Evolutionary conservation across 2,329 filamentous ascomycete genomes (phyloP), one percentile per base, ranked within the genome.

Genomic region (Hypoxylon sp.): DNA sequence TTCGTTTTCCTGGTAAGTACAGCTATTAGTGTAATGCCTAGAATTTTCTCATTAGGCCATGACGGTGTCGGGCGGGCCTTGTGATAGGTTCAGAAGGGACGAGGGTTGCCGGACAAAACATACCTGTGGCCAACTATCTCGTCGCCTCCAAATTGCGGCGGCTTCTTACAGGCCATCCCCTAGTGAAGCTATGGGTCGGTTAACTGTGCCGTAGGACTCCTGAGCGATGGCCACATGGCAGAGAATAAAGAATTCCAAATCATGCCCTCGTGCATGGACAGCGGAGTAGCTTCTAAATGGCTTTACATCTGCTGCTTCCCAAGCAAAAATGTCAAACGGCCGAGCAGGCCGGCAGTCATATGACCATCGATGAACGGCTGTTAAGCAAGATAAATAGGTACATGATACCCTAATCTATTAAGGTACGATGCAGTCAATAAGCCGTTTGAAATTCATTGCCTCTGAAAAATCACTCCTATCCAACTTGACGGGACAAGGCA

Each of bases 201-300:
- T 70, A 63, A 63, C 46, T 54, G 22, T 67, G 63, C 66, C 63
- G 66, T 35, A 62, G 46, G 42, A 26, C 44, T 63, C 31, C 52
- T 47, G 37, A 37, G 17, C 11, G 50, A 55, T 11, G 37, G 50
- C 46, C 53, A 69, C 67, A 65, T 58, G 46, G 57, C 22, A 37
- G 35, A 64, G 60, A 55, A 51, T 56, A 64, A 24, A 29, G 37
- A 69, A 71, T 71, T 71, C 69, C 69, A 71, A 71, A 71, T 71
- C 66, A 65, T 47, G 17, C 11, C 24, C n/a, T 24, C 9, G 42
- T 54, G 42, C 61, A 62, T 47, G 55, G 37, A 29, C 46, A 37
- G 46, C 26, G 31, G 52, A 53, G 42, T 48, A 55, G 22, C 54
- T 59, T 53, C 22, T 64, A 67, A 29, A 69, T 62, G 44, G 52